Base-by-base conservation (phyloP, 2,329 filamentous ascomycete genomes). In the Aquanectria penicillioides region DNA sequence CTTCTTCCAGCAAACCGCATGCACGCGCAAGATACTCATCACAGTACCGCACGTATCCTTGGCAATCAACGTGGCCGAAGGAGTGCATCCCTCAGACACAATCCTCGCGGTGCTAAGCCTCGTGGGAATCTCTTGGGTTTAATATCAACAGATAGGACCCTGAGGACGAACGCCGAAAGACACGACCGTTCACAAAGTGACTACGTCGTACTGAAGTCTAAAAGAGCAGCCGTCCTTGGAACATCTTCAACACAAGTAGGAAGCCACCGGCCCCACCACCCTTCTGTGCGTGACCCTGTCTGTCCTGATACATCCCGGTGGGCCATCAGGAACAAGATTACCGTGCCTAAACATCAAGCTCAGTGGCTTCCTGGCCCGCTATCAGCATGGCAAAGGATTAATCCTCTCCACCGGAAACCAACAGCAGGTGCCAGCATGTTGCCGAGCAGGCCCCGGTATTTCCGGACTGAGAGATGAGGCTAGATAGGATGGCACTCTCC, bases 381-480 rank as follows among this genome's bases (percentile, higher is more conserved):
- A 22, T n/a, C n/a, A 49, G 33, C 46, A 38, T 49, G 15, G 22
- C 43, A 28, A 49, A 49, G 46, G 46, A 49, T 49, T 29, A 5
- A 15, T 17, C 46, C 6, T 20, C 33, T 28, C 47, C 47, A 40
- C 47, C 12, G 11, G 15, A 12, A 10, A 28, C 22, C 34, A 50
- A 40, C 47, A 38, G 34, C 17, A 18, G 11, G 18, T 36, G 33
- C 33, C 33, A 36, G 33, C 33, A n/a, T n/a, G n/a, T 18, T 12
- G 5, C 3, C 17, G 23, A 23, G 25, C 29, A 8, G 33, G 18
- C 33, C 22, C 33, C 47, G 17, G 15, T 40, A 31, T 50, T 38
- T 28, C 47, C 47, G 47, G 10, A 17, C 20, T 29, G 17, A n/a
- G 34, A 50, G 17, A 46, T 33, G 47, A 50, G 17, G 23, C 13